Conservation (phyloP, 228 moss, liverwort and hornwort genomes). For the Sphagnum magellanicum region DNA sequence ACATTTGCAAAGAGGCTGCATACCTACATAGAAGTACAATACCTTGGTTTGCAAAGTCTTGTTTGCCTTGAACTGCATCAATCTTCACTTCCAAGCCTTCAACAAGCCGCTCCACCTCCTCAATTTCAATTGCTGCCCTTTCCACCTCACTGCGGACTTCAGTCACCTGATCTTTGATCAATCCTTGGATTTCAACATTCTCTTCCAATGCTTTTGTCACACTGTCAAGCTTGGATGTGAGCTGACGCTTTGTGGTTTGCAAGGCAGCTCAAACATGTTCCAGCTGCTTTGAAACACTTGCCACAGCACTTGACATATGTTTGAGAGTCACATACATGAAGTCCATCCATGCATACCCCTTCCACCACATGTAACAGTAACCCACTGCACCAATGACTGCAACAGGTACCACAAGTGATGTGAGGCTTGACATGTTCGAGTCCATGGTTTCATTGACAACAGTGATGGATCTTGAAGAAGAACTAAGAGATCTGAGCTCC, state of each 20-base stretch:
- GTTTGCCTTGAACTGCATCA: slow-evolving; percentile 73
- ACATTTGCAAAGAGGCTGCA: neutral
- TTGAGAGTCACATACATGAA: slow-evolving; percentile 83
- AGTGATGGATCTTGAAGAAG: slow-evolving; percentile 59
- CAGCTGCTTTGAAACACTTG: slow-evolving; percentile 74
- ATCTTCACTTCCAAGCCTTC: slow-evolving; percentile 81
- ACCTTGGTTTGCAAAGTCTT: slow-evolving; percentile 52
- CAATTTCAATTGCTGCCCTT: slow-evolving; percentile 69
- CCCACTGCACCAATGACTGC: slow-evolving; percentile 60
- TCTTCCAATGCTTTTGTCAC: slow-evolving; percentile 66
- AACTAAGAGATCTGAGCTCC: slow-evolving; percentile 58
- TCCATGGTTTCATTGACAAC: slow-evolving; percentile 51
- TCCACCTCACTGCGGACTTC: slow-evolving; percentile 65
- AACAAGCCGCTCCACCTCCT: slow-evolving; percentile 70
- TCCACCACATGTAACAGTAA: slow-evolving; percentile 80
- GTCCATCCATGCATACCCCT: slow-evolving; percentile 61
- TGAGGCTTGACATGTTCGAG: slow-evolving; percentile 19
- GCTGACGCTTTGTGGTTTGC: slow-evolving; percentile 67
- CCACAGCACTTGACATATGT: slow-evolving; percentile 75
- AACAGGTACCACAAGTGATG: slow-evolving; percentile 56
- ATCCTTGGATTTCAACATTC: slow-evolving; percentile 56
- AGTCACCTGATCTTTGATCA: slow-evolving; percentile 66
- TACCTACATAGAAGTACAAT: slow-evolving; percentile 18
- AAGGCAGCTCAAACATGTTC: slow-evolving; percentile 68
- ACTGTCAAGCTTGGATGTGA: slow-evolving; percentile 65